Evolutionary conservation across 331 rosid species (phyloP), one percentile per base, ranked within the genome.

Genomic region (Quercus phellos): DNA sequence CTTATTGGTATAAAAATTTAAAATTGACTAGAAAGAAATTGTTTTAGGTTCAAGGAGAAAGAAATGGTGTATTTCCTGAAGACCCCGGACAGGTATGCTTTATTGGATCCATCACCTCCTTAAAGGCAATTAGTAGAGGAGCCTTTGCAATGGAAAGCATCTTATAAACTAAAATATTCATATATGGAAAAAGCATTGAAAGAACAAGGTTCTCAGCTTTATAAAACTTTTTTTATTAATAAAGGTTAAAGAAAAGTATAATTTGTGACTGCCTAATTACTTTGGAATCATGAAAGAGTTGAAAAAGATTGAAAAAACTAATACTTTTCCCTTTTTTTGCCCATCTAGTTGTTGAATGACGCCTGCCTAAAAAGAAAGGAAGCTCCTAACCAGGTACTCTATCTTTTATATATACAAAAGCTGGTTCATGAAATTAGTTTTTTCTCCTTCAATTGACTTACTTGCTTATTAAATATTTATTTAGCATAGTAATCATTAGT

Each of bases 21-120:
- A 72, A 82, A 84, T 76, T 88, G 78, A 85, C 43, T 76, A 70
- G 63, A 61, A 82, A 77, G 79, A 59, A 38, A 54, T 27, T 34
- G 72, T 55, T 66, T 63, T 51, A 80, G 81, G 72, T 80, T 80
- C 68, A 76, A 55, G 84, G 74, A 30, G 80, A 63, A 43, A 67
- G 78, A 76, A 81, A 70, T 60, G 72, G 77, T 68, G 79, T 75
- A 53, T 83, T 86, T 55, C 73, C 77, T 59, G 76, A 83, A 80
- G 86, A 84, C 80, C 80, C 78, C 76, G 78, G 84, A 80, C 80
- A 81, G 80, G 88, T 76, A 84, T 51, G 86, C 86, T 85, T 85
- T 82, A 82, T 79, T 79, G 89, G 86, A 85, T 85, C 89, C 82
- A 76, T 43, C 78, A 77, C 67, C 76, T 73, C 73, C 50, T 46